A percentile compares a stretch with the other conserved stretches of the same genome.
Evolutionary conservation across 1,284 basidiomycete genomes (phyloP).

Genomic region (Peniophora sp.): DNA sequence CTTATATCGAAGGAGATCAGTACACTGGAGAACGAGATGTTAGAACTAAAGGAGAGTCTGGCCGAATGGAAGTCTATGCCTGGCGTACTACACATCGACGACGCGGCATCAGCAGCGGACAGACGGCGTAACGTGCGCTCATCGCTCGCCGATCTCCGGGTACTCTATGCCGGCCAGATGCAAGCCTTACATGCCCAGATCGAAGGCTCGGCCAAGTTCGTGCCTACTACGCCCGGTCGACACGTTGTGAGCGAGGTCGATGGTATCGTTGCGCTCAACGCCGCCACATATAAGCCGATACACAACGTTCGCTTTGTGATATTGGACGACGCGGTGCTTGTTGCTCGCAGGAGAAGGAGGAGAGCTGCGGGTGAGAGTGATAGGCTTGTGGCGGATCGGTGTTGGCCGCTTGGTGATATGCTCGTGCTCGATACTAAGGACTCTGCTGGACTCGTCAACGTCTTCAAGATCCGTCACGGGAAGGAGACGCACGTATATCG

Average conservation of each 20-base stretch:
- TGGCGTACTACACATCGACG: slow-evolving; percentile 85
- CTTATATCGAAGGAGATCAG: slow-evolving; percentile 96
- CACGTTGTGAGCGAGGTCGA: slow-evolving; percentile 89
- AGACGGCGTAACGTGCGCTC: slow-evolving; percentile 72
- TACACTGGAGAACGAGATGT: slow-evolving; percentile 94
- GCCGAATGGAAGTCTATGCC: slow-evolving; percentile 95
- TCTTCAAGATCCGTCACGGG: slow-evolving; percentile 90
- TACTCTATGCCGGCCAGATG: slow-evolving; percentile 92
- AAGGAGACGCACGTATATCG: slow-evolving; percentile 94
- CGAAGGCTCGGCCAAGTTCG: slow-evolving; percentile 95
- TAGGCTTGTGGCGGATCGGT: slow-evolving; percentile 86
- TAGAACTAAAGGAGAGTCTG: slow-evolving; percentile 91
- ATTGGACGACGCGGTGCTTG: slow-evolving; percentile 85
- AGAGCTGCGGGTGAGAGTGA: slow-evolving; percentile 36
- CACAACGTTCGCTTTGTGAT: slow-evolving; percentile 86
- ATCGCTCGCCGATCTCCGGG: slow-evolving; percentile 87
- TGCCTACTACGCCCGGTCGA: slow-evolving; percentile 83
- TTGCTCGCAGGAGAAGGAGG: slow-evolving; percentile 61
- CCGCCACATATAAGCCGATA: slow-evolving; percentile 92
- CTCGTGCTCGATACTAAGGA: slow-evolving; percentile 94
- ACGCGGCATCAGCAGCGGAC: slow-evolving; percentile 53
- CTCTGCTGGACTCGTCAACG: slow-evolving; percentile 86
- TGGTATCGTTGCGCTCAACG: slow-evolving; percentile 79
- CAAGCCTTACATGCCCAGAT: slow-evolving; percentile 86
- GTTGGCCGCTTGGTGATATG: slow-evolving; percentile 90